These are phyloP conservation scores for Rhodocollybia butyracea DNA, from an alignment of 768 basidiomycete species.

Conservation along the genomic window DNA sequence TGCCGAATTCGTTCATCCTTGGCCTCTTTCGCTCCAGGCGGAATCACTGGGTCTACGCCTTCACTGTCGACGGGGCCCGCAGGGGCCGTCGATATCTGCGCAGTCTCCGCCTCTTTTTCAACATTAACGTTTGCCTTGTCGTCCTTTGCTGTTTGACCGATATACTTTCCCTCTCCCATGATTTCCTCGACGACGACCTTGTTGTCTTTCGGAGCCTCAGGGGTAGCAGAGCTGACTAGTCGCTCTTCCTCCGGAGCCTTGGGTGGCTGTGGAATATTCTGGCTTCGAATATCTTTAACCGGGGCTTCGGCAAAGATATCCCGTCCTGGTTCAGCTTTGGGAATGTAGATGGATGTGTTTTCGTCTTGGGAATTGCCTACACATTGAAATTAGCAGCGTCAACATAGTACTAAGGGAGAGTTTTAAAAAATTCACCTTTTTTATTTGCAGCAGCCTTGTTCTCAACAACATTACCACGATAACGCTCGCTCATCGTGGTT, in stretches of 20 bases:
- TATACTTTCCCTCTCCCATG: background rate
- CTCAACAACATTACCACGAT: conserved; percentile 51
- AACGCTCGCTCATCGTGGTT: conserved; percentile 49
- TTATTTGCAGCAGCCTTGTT: conserved; percentile 28
- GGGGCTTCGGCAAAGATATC: conserved; percentile 65
- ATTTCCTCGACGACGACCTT: conserved; percentile 8
- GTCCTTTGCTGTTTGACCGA: background rate
- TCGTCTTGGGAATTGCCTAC: conserved; percentile 15
- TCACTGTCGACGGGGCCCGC: background rate
- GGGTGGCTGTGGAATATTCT: conserved; percentile 15
- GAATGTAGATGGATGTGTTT: conserved; percentile 38
- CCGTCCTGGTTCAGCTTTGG: conserved; percentile 67
- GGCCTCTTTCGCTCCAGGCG: conserved; percentile 9
- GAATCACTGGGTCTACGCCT: conserved; percentile 3
- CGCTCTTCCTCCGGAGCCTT: conserved; percentile 26
- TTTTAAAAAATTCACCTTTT: background rate
- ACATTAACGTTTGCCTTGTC: background rate
- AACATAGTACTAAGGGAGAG: background rate
- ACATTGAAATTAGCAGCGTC: background rate
- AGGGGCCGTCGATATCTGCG: background rate
- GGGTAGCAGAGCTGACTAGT: conserved; percentile 32
- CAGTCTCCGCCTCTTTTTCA: conserved; percentile 6
- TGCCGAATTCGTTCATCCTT: no score
- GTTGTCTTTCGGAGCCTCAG: background rate
- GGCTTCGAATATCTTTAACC: conserved; percentile 47